Evolutionary conservation across 805 yeast genomes (phyloP).

Genomic region (Pichia phayaonensis): DNA sequence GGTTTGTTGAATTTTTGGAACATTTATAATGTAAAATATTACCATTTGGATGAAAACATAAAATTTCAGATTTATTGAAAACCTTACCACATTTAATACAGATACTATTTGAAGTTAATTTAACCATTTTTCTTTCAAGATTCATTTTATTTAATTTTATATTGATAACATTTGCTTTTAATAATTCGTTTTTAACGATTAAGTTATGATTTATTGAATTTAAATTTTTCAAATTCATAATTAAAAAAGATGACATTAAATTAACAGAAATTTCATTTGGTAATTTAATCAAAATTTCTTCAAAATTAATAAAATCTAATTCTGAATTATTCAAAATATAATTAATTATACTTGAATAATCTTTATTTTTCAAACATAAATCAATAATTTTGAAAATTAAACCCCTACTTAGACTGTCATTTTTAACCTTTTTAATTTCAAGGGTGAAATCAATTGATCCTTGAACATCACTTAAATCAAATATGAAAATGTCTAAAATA

Average conservation of each 20-base stretch:
- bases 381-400: constrained; percentile 45
- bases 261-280: constrained; percentile 44
- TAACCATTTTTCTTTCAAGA: constrained; percentile 29
- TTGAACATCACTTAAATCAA: constrained; percentile 46
- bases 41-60: constrained; percentile 39
- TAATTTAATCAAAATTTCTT: constrained; percentile 37
- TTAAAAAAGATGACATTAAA: constrained; percentile 37
- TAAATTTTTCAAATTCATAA: constrained; percentile 35
- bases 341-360: constrained; percentile 24
- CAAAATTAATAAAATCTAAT: constrained; percentile 21
- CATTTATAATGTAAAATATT: constrained; percentile 55
- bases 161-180: constrained; percentile 45
- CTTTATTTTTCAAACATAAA: constrained; percentile 22
- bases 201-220: constrained; percentile 34
- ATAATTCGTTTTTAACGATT: constrained; percentile 39
- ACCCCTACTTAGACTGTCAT: constrained; percentile 10
- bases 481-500: constrained; percentile 54
- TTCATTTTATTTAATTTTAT: constrained; percentile 34
- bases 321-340: constrained; percentile 19
- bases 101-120: constrained; percentile 37
- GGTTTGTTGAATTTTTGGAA: constrained; percentile 1
- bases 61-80: constrained; percentile 36
- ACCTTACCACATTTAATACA: constrained; percentile 56
- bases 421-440: constrained; percentile 30
- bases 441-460: constrained; percentile 59